Base-by-base conservation (phyloP, 257 asterid genomes). In the Pogostemon cablin region DNA sequence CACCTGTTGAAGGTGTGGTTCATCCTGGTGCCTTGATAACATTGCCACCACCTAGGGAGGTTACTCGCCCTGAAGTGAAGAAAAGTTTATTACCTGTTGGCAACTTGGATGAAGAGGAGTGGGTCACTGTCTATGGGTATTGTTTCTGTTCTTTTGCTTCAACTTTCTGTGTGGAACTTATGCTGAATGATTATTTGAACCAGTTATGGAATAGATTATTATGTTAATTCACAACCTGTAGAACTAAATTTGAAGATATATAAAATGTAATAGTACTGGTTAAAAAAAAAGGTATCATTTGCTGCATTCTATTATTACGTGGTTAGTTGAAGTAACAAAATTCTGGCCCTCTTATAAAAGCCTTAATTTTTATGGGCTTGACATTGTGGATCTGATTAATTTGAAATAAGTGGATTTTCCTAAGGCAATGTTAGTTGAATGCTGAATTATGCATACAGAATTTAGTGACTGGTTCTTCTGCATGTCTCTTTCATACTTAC, bases 111-210 rank as follows among this genome's bases (percentile, higher is more conserved):
- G 96, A 88, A 80, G 98, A 91, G 74, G 98, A 91, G 72, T 95
- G 99, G 98, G 95, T 95, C 71, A 91, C 99, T 3, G 96, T 91
- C 48, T 95, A 86, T 52, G 99, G 99, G 99, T 95, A 91, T 46
- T 59, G 4, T 65, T 71, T 37, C 25, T 40, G 38, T 67, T 66
- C 64, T 68, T 42, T 9, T 68, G 35, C 9, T 17, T 46, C 6
- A 9, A 46, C 59, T 44, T 42, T 57, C 67, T 6, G 47, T 39
- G 47, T 67, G 49, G 38, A 59, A 32, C 61, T 50, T 57, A 62
- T 60, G 11, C 15, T 62, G 65, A 37, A 46, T 5, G 4, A 52
- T 67, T 46, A 25, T 35, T 34, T 44, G 6, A 65, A 55, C 39
- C 17, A 53, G 35, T 53, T 17, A 35, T 7, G 6, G 59, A 38